These are phyloP conservation scores for Penicillium sp. DNA, from an alignment of 2,329 filamentous ascomycete species.

Conservation along the genomic window DNA sequence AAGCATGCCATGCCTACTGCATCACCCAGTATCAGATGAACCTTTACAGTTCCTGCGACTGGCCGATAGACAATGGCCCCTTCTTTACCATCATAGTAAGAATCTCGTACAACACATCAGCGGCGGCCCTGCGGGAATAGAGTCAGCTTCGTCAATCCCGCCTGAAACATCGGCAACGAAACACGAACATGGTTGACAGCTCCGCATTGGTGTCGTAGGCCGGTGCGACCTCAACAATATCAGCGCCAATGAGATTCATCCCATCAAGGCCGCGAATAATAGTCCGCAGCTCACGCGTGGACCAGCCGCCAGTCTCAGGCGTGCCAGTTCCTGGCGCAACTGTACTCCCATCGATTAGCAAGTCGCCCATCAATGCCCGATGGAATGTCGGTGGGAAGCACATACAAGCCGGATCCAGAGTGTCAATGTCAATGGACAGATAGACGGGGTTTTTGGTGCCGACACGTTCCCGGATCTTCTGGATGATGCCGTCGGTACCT, in stretches of 20 bases:
- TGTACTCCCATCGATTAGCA: too few species aligned
- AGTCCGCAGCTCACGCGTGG: conserved; percentile 57
- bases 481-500: conserved; percentile 69
- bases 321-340: conserved; percentile 55
- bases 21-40: too few species aligned
- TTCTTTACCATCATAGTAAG: conserved; percentile 81
- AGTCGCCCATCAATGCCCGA: too few species aligned
- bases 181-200: conserved; percentile 49
- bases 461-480: conserved; percentile 71
- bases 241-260: conserved; percentile 57
- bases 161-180: conserved; percentile 2
- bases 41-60: neutral
- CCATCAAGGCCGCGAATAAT: conserved; percentile 59
- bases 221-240: conserved; percentile 62
- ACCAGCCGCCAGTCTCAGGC: conserved; percentile 61
- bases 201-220: conserved; percentile 62
- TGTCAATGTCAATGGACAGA: conserved; percentile 82
- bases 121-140: conserved; percentile 34
- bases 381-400: conserved; percentile 7
- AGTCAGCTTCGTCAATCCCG: conserved; percentile 12
- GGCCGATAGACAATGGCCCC: conserved; percentile 54
- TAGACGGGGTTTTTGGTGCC: conserved; percentile 74
- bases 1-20: too few species aligned
- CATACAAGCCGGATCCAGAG: conserved; percentile 75
- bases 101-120: conserved; percentile 69